Evolutionary conservation across 192 early-diverging fungal species (phyloP).

Genomic region (Backusella luteola): DNA sequence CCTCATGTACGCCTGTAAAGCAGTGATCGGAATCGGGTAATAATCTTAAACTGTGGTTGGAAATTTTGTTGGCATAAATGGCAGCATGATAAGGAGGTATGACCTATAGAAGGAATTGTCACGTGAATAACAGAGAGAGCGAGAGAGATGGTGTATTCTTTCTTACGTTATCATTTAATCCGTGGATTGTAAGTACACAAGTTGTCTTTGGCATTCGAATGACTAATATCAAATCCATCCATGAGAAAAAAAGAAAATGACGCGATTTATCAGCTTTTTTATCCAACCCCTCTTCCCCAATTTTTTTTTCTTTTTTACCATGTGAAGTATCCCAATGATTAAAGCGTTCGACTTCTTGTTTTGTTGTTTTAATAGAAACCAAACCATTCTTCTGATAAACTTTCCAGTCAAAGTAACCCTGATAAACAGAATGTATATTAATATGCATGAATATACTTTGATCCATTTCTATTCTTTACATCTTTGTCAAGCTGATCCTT

Average conservation of each 20-base stretch:
- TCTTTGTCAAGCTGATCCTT: constrained; percentile 1
- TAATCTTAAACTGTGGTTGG: constrained; percentile 42
- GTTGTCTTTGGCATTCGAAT: constrained; percentile 46
- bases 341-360: constrained; percentile 21
- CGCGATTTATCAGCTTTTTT: not conserved
- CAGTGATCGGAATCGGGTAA: constrained; percentile 48
- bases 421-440: not conserved
- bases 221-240: constrained; percentile 25
- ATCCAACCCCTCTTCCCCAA: too few species aligned
- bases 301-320: constrained; percentile 2
- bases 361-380: constrained; percentile 1
- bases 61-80: constrained; percentile 35
- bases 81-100: constrained; percentile 47
- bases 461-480: not conserved
- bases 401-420: constrained; percentile 32
- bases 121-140: not conserved
- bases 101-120: constrained; percentile 24
- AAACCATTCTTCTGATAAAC: constrained; percentile 13
- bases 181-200: constrained; percentile 51
- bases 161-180: constrained; percentile 47
- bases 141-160: not conserved
- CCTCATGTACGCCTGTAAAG: constrained; percentile 37
- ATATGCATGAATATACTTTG: not conserved
- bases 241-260: not conserved
- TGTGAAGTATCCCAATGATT: constrained; percentile 27